Base-by-base conservation (phyloP, 2,329 filamentous ascomycete genomes). In the Pseudocercospora crystallina region DNA sequence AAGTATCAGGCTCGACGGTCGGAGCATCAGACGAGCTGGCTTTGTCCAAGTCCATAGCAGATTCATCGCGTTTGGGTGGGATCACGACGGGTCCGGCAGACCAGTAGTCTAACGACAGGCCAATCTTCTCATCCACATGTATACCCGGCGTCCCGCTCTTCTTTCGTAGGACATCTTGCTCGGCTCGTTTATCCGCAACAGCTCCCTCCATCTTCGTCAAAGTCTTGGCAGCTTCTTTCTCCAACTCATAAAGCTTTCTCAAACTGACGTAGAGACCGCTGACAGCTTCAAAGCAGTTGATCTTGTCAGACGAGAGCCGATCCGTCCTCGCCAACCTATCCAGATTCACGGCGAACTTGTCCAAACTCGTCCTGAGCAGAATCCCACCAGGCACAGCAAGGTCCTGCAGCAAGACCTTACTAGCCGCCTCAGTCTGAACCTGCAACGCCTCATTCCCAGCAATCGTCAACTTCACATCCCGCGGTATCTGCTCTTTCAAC, bases 81-180 rank as follows among this genome's bases (percentile, higher is more conserved):
- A 67, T 2, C 9, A 45, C 26, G 30, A 29, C 13, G 32, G 36
- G 8, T 35, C 45, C 32, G 45, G 55, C 44, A 2, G 51, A 51
- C 89, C 89, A 94, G 67, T 92, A 95, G 57, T 90, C 85, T 34
- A 94, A 62, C 42, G 80, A 82, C 49, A 92, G 71, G 1, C 89
- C 89, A 20, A 92, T 73, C 43, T 79, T 80, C 15, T 79, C 78
- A 43, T 82, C 76, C 11, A 79, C 78, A 69, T 94, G 87, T 80
- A 92, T 86, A 29, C 78, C 73, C 0, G 89, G 88, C 29, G 77
- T 77, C 2, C 89, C 89, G 65, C 87, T 86, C 56, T 79, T 82
- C 49, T 80, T 81, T 65, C 86, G 90, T 69, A 89, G 79, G 40
- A 82, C 84, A 43, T 79, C 71, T n/a, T 77, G 71, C 37, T 77